These are phyloP conservation scores for Leishmania tropica DNA, from an alignment of 208 protist genomes.

Conservation along the genomic window DNA sequence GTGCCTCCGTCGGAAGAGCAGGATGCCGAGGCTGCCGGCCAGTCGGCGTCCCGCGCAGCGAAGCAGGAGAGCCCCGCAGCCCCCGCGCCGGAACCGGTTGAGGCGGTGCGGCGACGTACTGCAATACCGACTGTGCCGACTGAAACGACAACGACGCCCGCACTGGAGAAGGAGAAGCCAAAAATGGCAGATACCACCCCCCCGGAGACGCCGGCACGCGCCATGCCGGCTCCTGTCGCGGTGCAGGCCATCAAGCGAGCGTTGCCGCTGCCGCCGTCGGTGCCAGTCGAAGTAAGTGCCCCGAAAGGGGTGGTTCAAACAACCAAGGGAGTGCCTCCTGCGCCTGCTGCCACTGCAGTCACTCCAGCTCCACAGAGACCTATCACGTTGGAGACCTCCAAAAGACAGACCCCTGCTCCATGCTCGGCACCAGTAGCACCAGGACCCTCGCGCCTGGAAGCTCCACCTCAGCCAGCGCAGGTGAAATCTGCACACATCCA, in stretches of 20 bases:
- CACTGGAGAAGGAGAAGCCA: background rate
- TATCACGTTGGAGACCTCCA: background rate
- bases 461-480: background rate
- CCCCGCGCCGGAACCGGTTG: constrained; percentile 8
- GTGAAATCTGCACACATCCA: no score
- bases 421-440: background rate
- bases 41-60: background rate
- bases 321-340: background rate
- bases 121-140: background rate
- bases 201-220: background rate
- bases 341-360: background rate
- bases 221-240: background rate
- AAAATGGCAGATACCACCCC: background rate
- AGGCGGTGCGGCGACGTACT: constrained; percentile 15
- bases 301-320: background rate
- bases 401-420: background rate
- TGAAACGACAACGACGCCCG: background rate
- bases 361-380: background rate
- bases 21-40: background rate
- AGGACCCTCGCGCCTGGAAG: background rate
- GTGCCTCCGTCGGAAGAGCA: constrained; percentile 22
- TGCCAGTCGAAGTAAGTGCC: background rate
- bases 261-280: background rate
- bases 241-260: constrained; percentile 17
- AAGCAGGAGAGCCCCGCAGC: background rate